Evolutionary conservation across 1,284 basidiomycete genomes (phyloP).

Genomic region (Cutaneotrichosporon sp.): DNA sequence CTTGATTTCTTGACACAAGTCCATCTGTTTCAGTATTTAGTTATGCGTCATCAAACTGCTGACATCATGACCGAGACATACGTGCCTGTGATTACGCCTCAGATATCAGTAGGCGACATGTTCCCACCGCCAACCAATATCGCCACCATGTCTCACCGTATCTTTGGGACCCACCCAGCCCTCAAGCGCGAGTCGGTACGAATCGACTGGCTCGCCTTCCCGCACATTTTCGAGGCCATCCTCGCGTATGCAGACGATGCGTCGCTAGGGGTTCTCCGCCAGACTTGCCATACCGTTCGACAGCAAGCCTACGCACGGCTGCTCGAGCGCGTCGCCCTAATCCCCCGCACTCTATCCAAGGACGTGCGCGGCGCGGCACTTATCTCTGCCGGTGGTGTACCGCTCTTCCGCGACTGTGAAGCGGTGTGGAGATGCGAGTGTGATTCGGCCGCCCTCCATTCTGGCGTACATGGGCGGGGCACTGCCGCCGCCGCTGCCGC

Average conservation of each 20-base stretch:
- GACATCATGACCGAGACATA: neutral
- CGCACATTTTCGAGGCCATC: neutral
- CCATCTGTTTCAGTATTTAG: neutral
- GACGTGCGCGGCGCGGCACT: neutral
- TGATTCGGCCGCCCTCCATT: neutral
- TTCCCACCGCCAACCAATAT: neutral
- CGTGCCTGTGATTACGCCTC: neutral
- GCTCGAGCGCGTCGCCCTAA: neutral
- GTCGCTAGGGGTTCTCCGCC: neutral
- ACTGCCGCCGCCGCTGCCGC: neutral
- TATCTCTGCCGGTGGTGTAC: neutral
- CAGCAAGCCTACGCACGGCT: neutral
- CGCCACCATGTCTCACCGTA: neutral
- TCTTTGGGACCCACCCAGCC: neutral
- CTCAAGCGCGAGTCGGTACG: neutral
- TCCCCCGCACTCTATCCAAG: neutral
- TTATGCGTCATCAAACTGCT: neutral
- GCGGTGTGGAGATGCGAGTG: conserved; percentile 1
- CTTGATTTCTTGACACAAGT: neutral
- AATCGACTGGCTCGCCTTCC: neutral
- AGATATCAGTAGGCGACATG: too few relatives aligned
- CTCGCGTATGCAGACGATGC: neutral
- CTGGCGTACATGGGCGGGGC: neutral
- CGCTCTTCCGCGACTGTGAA: conserved; percentile 3
- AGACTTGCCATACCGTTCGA: neutral